A percentile compares a stretch with the other conserved stretches of the same genome.
These are phyloP conservation scores for Xylaria bambusicola DNA, from an alignment of 495 filamentous ascomycete species.

Conservation along the genomic window DNA sequence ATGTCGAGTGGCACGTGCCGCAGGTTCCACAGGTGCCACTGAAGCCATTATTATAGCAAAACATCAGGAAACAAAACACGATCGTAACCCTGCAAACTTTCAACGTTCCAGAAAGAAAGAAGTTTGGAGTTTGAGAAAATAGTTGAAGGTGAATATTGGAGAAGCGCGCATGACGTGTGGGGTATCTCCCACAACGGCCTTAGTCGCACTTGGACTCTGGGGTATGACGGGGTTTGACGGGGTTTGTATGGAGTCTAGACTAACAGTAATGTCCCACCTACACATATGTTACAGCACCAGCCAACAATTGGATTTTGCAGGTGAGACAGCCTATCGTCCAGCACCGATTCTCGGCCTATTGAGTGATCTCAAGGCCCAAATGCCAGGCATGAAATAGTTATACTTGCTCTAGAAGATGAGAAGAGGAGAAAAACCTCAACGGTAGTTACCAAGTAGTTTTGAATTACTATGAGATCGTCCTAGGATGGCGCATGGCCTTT, in stretches of 20 bases:
- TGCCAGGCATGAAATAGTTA: too few relatives aligned
- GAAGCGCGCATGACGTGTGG: conserved; percentile 4
- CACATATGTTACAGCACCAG: too few relatives aligned
- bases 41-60: conserved; percentile 10
- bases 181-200: conserved; percentile 13
- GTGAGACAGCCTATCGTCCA: too few relatives aligned
- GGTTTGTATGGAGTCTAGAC: background rate
- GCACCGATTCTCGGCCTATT: background rate
- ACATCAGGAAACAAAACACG: background rate
- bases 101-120: background rate
- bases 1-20: background rate
- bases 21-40: conserved; percentile 3
- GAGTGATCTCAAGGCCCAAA: background rate
- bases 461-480: background rate
- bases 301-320: too few relatives aligned
- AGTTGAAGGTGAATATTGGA: conserved; percentile 10
- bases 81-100: background rate
- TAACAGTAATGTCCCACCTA: too few relatives aligned
- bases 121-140: conserved; percentile 5
- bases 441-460: background rate
- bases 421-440: too few relatives aligned
- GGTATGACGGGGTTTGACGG: conserved; percentile 1
- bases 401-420: too few relatives aligned
- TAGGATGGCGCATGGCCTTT: background rate
- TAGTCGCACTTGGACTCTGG: background rate